Base-by-base conservation (phyloP, 257 asterid genomes). In the Craterostigma plantagineum region DNA sequence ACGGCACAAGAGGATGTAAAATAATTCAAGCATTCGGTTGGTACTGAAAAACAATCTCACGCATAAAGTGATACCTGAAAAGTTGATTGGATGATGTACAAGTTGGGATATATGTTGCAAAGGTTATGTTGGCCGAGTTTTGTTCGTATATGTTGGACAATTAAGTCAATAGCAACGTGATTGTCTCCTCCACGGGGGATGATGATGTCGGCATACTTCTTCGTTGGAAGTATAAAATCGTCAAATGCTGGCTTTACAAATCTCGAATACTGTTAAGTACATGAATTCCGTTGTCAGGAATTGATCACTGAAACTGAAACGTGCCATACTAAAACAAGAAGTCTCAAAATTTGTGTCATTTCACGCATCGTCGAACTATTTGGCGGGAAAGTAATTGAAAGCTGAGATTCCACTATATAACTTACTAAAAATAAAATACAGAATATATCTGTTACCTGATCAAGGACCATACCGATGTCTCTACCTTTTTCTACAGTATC, bases 161-260 rank as follows among this genome's bases (percentile, higher is more conserved):
- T 90, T 79, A 90, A 76, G 77, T 90, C 99, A 48, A 90, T 77
- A 38, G 99, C 99, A 45, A 90, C 99, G 58, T 74, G 94, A 66
- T 90, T 90, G 70, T 90, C 99, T 65, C 99, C 99, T 52, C 99
- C 99, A 39, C 96, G 94, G 13, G 99, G 99, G 61, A 90, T 90
- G 67, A 90, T 90, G 52, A 90, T 81, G 62, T 90, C 99, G 1
- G 99, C 99, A 38, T 77, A 90, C 63, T 90, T 90, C 69, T 90
- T 90, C 7, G 94, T 83, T 17, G 99, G 96, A 61, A 83, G 96
- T 61, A 90, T 83, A 63, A 90, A 90, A 60, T 90, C 99, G 47
- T 90, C 99, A 12, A 90, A 90, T 48, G 99, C 99, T 36, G 99
- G 94, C 71, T 90, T 90, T 46, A 90, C 99, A 51, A 90, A 90